Percentiles rank a stretch among this genome's conserved stretches.
Conservation (phyloP, 1,284 basidiomycete species). For the Ceratorhiza oryzae-sativae region DNA sequence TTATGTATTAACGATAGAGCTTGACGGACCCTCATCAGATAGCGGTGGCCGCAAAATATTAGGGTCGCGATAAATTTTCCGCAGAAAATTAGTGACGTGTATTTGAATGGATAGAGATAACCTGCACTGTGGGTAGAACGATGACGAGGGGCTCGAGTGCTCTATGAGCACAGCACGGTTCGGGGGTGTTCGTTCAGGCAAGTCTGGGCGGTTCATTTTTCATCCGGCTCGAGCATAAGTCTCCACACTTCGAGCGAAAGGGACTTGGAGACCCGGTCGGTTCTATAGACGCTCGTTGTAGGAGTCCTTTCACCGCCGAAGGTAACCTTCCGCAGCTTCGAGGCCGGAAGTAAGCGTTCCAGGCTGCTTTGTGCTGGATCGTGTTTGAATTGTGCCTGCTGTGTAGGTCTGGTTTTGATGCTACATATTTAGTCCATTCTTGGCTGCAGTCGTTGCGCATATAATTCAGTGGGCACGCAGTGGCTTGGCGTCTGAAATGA, state of each 20-base stretch:
- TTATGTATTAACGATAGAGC: neutral
- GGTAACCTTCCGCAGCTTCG: neutral
- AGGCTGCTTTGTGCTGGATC: too few species aligned
- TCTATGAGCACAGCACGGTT: neutral
- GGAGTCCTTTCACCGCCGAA: neutral
- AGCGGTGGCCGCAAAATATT: neutral
- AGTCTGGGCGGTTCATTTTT: neutral
- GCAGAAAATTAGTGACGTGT: too few species aligned
- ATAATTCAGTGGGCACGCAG: neutral
- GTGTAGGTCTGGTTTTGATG: too few species aligned
- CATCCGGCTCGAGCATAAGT: neutral
- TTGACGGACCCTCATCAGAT: constrained; percentile 1
- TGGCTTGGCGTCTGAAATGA: constrained; percentile 1
- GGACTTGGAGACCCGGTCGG: neutral
- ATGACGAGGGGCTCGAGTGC: neutral
- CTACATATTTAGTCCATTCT: neutral
- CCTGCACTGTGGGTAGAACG: neutral
- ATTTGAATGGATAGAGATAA: neutral
- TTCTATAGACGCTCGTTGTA: constrained; percentile 8
- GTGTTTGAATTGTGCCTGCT: too few species aligned
- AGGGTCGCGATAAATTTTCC: neutral
- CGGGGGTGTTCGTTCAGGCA: neutral
- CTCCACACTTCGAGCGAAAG: neutral
- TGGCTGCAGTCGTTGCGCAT: neutral
- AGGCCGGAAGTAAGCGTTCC: neutral